These are phyloP conservation scores for Cyberlindnera xylosilytica DNA, from an alignment of 805 yeast genomes.

Conservation along the genomic window DNA sequence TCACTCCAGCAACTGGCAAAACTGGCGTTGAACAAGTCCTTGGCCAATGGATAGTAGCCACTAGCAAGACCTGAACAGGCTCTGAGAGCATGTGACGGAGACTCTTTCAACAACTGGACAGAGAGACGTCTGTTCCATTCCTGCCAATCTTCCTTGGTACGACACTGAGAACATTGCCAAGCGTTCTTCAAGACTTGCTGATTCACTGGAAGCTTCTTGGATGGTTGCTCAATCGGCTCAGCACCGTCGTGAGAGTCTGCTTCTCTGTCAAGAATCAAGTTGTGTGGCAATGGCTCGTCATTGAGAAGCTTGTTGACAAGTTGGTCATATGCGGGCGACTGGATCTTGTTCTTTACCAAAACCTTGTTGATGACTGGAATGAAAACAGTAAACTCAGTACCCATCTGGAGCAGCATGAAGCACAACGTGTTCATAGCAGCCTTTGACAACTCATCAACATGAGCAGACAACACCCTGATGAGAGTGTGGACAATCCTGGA, in stretches of 20 bases:
- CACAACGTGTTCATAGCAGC: slow-evolving; percentile 79
- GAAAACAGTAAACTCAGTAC: slow-evolving; percentile 79
- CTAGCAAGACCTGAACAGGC: slow-evolving; percentile 91
- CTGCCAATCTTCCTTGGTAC: slow-evolving; percentile 95
- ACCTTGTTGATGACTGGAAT: slow-evolving; percentile 77
- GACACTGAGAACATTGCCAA: slow-evolving; percentile 89
- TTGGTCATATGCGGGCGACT: slow-evolving; percentile 74
- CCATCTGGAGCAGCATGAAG: slow-evolving; percentile 73
- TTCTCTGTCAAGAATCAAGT: slow-evolving; percentile 65
- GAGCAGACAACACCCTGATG: slow-evolving; percentile 55
- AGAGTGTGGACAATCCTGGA: slow-evolving; percentile 88
- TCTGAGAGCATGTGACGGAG: slow-evolving; percentile 90
- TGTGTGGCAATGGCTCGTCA: slow-evolving; percentile 84
- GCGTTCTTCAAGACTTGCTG: slow-evolving; percentile 66
- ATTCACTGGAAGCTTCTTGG: slow-evolving; percentile 71
- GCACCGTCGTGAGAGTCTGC: slow-evolving; percentile 33
- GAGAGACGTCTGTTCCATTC: slow-evolving; percentile 92
- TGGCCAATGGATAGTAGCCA: slow-evolving; percentile 82
- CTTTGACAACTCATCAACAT: slow-evolving; percentile 56
- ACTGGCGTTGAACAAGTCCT: slow-evolving; percentile 88
- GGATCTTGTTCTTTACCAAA: slow-evolving; percentile 58
- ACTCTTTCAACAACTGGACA: slow-evolving; percentile 81
- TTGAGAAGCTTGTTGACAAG: slow-evolving; percentile 72
- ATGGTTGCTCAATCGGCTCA: slow-evolving; percentile 60
- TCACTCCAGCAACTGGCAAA: slow-evolving; percentile 97